Evolutionary conservation across 2,329 filamentous ascomycete genomes (phyloP), one percentile per base, ranked within the genome.

Genomic region (Triangularia verruculosa): DNA sequence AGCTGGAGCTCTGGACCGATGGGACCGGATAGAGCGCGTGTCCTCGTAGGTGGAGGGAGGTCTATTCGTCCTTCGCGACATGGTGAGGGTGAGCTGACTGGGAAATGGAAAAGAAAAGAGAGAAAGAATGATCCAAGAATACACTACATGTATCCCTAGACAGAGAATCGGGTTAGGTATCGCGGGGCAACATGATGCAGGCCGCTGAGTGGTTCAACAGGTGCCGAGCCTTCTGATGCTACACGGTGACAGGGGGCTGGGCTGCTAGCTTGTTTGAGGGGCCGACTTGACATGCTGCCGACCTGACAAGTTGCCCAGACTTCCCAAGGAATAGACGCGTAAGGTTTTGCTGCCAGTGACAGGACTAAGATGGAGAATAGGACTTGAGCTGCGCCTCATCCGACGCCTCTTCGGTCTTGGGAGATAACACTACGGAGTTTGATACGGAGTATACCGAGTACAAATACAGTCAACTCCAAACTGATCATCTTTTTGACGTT

Each of bases 1-100:
- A 47, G 30, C 56, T 47, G 30, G 28, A 28, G 32, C 28, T 57
- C 54, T 58, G 28, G 32, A 58, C 15, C 56, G 56, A 17, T 47
- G 39, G 39, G 39, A 47, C 15, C 39, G 39, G 9, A 47, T 47
- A 20, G 39, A 47, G 20, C 39, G 39, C 39, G 39, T 47, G 39
- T 47, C 39, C 39, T 57, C 54, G 9, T 57, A 57, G 2, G 25
- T 57, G 3, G 39, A 47, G 39, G 39, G 39, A 47, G 39, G 39
- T 20, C 39, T 17, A 47, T 57, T 57, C 54, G 27, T 32, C 54
- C 54, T 30, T 57, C 54, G 54, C 22, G 24, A 57, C 17, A 20
- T 30, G 2, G 8, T 57, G 7, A 43, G 34, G 8, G 34, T 43
- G 34, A 43, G 34, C 34, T 8, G 39, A 20, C n/a, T 5, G 11